Evolutionary conservation across 2,329 filamentous ascomycete genomes (phyloP), one percentile per base, ranked within the genome.

Genomic region (Ophiobolus disseminans): DNA sequence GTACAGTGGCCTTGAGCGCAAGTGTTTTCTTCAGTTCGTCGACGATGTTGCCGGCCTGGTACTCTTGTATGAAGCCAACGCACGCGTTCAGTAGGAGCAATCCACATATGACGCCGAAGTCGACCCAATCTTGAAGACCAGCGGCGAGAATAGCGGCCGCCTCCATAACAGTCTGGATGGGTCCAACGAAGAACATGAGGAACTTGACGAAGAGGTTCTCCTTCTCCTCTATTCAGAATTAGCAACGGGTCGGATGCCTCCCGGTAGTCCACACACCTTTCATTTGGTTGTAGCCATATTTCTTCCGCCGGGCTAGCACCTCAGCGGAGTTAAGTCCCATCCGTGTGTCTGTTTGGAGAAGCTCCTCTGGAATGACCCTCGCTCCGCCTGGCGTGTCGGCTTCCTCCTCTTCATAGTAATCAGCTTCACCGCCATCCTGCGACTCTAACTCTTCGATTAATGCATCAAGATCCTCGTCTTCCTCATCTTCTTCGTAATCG

Each of bases 91-190:
- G 87, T 59, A 95, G 73, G 8, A 96, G 82, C 40, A 95, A 81
- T 68, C 79, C 90, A 74, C 88, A 91, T 62, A 96, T 96, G 69
- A 96, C 90, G 81, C 90, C 91, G 68, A 96, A 93, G 79, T 96
- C 91, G 58, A 96, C 88, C 91, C 91, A 96, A 67, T 94, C 89
- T 75, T 89, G 76, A 32, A 96, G 84, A 85, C 89, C 89, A 54
- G 88, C 89, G 70, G 91, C 90, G 50, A 95, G 82, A 68, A 92
- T 80, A 62, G 88, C 88, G 54, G 90, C 89, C 75, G 85, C 60
- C 86, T 93, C 89, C 91, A 96, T 96, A 72, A 96, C 91, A 75
- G 93, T 93, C 73, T 95, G 91, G 60, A 96, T 93, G 19, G 91
- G 91, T 60, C 91, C 91, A 46, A 94, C 80, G 74, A 95, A 95